Base-by-base conservation (phyloP, 805 yeast species). In the Komagataella kurtzmanii region DNA sequence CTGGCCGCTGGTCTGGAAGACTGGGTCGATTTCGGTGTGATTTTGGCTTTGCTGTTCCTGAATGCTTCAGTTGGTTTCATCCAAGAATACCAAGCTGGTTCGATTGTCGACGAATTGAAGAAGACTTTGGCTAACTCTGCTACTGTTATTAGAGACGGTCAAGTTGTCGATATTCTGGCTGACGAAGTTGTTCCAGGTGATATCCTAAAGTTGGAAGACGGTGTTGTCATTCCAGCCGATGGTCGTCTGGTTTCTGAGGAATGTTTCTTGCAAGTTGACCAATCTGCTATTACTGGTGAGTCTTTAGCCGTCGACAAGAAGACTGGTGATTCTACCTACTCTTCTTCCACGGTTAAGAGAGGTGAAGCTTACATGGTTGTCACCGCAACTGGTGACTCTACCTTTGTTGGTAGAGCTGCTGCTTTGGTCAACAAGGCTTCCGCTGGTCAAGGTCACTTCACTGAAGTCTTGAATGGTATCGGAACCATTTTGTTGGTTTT, bases 11-110 rank as follows among this genome's bases (percentile, higher is more conserved):
- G 96, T 83, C 78, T 88, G 64, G 88, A 88, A 75, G 97, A 90
- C 76, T 89, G 97, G 97, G 96, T 89, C 66, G 97, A 89, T 80
- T 89, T 89, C 77, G 97, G 97, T 81, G 97, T 89, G 69, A 89
- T 89, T 68, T 81, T 87, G 72, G 97, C 85, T 73, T 74, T 89
- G 62, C 77, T 89, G 63, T 61, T 83, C 70, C 80, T 89, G 68
- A 89, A 89, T 74, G 97, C 97, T 58, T 73, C 75, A 64, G 97
- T 89, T 70, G 97, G 97, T 80, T 89, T 89, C 83, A 77, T 88
- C 61, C 97, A 89, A 77, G 97, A 89, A 74, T 90, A 75, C 85
- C 96, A 89, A 75, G 97, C 97, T 59, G 97, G 97, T 77, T 88
- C 96, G 57, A 89, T 89, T 78, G 97, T 89, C 61, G 96, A 88